A percentile compares a stretch with the other conserved stretches of the same genome.
Conservation (phyloP, 495 filamentous ascomycete species). For the Tuber brumale region DNA sequence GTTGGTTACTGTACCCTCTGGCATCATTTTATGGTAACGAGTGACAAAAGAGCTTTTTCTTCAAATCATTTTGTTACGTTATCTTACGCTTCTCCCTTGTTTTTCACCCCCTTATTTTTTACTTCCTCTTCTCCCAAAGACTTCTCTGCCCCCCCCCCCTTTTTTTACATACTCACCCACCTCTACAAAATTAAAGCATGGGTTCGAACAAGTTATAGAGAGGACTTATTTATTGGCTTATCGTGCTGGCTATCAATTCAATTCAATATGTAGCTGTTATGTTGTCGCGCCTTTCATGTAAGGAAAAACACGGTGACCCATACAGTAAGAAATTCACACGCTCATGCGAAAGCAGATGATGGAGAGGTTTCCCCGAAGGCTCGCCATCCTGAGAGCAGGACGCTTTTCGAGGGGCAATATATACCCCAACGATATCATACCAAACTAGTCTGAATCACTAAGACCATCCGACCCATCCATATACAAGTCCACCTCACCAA, state of each 20-base stretch:
- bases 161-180: neutral
- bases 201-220: neutral
- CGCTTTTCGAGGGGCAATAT: neutral
- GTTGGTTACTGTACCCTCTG: slow-evolving; percentile 6
- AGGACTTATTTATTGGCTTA: neutral
- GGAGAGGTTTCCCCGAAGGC: too few species aligned
- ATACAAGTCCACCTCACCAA: neutral
- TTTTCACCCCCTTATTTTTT: slow-evolving; percentile 9
- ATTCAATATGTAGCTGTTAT: neutral
- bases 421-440: neutral
- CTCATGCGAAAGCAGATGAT: neutral
- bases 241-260: neutral
- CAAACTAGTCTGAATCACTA: neutral
- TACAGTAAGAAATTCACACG: neutral
- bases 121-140: slow-evolving; percentile 1
- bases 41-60: neutral
- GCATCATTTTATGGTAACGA: slow-evolving; percentile 2
- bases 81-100: neutral
- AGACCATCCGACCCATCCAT: neutral
- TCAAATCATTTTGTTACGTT: neutral
- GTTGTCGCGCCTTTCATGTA: neutral
- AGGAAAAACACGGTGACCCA: neutral
- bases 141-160: neutral
- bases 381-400: too few species aligned
- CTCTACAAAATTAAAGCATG: neutral